These are phyloP conservation scores for Saussurea involucrata DNA, from an alignment of 129 eudicot species.

Conservation along the genomic window DNA sequence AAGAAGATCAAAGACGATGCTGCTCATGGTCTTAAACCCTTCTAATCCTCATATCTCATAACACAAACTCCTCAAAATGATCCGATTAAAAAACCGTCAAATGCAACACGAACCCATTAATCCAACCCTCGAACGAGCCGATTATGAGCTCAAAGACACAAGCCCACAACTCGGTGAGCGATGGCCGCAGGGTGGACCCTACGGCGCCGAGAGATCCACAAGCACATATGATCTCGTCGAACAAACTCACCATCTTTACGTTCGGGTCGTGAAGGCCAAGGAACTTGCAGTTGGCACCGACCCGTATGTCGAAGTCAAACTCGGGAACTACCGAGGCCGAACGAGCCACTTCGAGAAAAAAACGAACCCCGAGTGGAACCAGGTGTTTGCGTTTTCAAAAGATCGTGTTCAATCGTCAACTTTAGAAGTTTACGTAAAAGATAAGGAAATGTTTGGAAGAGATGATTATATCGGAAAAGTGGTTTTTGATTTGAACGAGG, in stretches of 20 bases:
- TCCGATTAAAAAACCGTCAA: conserved; percentile 44
- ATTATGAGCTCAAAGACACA: conserved; percentile 63
- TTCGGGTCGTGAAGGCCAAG: conserved; percentile 73
- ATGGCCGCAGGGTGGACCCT: conserved; percentile 37
- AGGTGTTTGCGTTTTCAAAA: conserved; percentile 77
- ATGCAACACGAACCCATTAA: conserved; percentile 15
- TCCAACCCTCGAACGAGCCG: conserved; percentile 36
- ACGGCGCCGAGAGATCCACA: conserved; percentile 53
- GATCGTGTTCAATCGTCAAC: conserved; percentile 67
- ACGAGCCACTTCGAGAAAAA: conserved; percentile 61
- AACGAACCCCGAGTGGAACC: conserved; percentile 76
- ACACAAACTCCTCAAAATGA: conserved; percentile 37
- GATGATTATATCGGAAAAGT: conserved; percentile 70
- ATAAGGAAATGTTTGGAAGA: conserved; percentile 65
- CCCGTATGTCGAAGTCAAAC: conserved; percentile 77
- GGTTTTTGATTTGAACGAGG: conserved; percentile 68
- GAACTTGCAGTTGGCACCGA: conserved; percentile 47
- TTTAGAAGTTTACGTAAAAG: conserved; percentile 65
- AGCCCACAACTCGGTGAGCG: conserved; percentile 55
- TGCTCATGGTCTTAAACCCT: conserved; percentile 47
- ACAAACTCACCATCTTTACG: conserved; percentile 66
- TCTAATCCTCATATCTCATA: conserved; percentile 24
- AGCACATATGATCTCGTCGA: conserved; percentile 80
- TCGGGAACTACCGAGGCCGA: conserved; percentile 74
- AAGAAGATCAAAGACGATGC: conserved; percentile 33